Percentiles rank a stretch among this genome's conserved stretches.
These are phyloP conservation scores for Fusarium decemcellulare DNA, from an alignment of 2,329 filamentous ascomycete genomes.

Conservation along the genomic window DNA sequence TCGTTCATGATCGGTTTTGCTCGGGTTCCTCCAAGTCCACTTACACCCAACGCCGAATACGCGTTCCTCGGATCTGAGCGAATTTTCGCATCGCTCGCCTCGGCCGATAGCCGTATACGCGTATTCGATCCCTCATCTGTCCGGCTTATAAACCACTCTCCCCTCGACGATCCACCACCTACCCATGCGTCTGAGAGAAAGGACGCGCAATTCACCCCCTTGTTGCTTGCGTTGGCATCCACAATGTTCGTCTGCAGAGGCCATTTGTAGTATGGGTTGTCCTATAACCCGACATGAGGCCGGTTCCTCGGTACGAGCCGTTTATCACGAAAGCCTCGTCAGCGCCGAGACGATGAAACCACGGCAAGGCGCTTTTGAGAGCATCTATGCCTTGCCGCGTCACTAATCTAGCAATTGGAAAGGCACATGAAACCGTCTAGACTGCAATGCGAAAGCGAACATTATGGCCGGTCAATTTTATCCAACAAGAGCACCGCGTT, in stretches of 20 bases:
- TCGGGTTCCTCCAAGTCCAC: background rate
- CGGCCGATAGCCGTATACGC: conserved; percentile 21
- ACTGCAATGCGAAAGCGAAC: background rate
- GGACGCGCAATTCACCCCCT: conserved; percentile 10
- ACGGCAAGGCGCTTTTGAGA: background rate
- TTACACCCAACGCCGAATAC: conserved; percentile 17
- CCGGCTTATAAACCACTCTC: conserved; percentile 6
- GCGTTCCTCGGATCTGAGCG: conserved; percentile 29
- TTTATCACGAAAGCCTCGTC: background rate
- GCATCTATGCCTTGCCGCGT: conserved; percentile 6
- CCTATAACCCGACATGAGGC: background rate
- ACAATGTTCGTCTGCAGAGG: background rate
- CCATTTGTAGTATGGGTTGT: background rate
- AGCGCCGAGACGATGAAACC: background rate
- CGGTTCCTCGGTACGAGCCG: background rate
- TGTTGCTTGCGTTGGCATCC: conserved; percentile 6
- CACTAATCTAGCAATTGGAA: background rate
- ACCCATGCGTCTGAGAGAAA: background rate
- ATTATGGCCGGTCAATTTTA: background rate
- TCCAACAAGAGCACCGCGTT: too few relatives aligned
- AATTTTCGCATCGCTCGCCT: conserved; percentile 36
- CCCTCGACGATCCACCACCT: background rate
- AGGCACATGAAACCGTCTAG: background rate
- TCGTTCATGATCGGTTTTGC: background rate
- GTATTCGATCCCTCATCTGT: conserved; percentile 19